Evolutionary conservation across 441 rosid species (phyloP), one percentile per base, ranked within the genome.

Genomic region (Manihot esculenta): DNA sequence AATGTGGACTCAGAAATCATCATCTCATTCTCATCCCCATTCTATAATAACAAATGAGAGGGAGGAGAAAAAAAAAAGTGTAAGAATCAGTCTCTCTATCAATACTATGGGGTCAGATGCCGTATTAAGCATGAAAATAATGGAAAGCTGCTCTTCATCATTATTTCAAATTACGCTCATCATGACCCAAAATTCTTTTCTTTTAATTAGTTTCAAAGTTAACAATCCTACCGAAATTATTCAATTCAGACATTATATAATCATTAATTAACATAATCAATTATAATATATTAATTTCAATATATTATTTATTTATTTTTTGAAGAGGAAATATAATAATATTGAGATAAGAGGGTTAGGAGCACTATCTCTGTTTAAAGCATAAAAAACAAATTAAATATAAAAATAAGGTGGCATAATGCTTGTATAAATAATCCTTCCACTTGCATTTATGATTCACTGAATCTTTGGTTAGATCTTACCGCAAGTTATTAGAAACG

Each of bases 311-410:
- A n/a, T n/a, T n/a, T n/a, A n/a, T 27, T 2, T 24, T 0, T 12
- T 15, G 17, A 13, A n/a, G 2, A 13, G 5, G 18, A 63, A 45
- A 33, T 33, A 14, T 1, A 9, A 30, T 30, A 30, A 10, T 33
- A 4, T 53, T 45, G 7, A 17, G 13, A 7, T n/a, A n/a, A n/a
- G 2, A 9, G 26, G 10, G 14, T 35, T 20, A 18, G 59, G 26
- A 71, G 69, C 69, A 70, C 62, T 65, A 69, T 24, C 38, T 44
- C 64, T 44, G 14, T 73, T 73, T 64, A 77, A 64, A 41, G n/a
- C 30, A 61, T 60, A 70, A 70, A 35, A 69, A 44, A 33, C 47
- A 42, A 26, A 41, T 10, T 41, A 65, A 26, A 20, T 23, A 13
- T 45, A 41, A 13, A 53, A 55, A 57, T 54, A n/a, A 60, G 2